A percentile compares a stretch with the other conserved stretches of the same genome.
phyloP scores from a whole-genome alignment of 306 rosid genomes.

The Inga leiocalycina region DNA sequence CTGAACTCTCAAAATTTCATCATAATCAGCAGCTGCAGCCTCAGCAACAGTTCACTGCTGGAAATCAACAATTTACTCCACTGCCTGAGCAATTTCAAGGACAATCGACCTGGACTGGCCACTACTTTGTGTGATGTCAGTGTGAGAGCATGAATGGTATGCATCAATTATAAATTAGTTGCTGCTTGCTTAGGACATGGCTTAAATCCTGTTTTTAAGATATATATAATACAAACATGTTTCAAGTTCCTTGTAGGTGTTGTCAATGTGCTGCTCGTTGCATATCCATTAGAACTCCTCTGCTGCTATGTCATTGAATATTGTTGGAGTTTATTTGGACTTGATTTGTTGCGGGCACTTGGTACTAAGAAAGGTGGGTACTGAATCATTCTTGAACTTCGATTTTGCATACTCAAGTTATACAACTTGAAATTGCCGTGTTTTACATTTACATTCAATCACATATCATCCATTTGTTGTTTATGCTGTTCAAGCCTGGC shows the following conservation, averaged over 20 bases:
- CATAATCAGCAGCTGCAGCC: conserved; percentile 73
- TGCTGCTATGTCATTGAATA: conserved; percentile 68
- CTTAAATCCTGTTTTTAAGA: conserved; percentile 13
- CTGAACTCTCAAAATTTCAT: conserved; percentile 58
- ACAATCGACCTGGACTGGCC: conserved; percentile 84
- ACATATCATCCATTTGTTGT: not conserved
- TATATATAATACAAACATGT: conserved; percentile 31
- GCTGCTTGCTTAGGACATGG: conserved; percentile 29
- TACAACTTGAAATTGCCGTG: conserved; percentile 7
- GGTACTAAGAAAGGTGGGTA: conserved; percentile 67
- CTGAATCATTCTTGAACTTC: conserved; percentile 4
- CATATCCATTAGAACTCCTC: conserved; percentile 62
- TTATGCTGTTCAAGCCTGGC: conserved; percentile 15
- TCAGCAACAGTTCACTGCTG: conserved; percentile 61
- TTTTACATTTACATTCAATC: not conserved
- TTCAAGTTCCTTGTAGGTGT: conserved; percentile 62
- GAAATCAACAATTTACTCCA: conserved; percentile 62
- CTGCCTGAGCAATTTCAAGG: conserved; percentile 89
- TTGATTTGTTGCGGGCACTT: conserved; percentile 82
- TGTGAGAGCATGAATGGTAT: conserved; percentile 66
- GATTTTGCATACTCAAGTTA: not conserved
- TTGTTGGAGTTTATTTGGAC: conserved; percentile 76
- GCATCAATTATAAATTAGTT: conserved; percentile 35
- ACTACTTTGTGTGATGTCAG: conserved; percentile 80
- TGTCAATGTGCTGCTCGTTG: conserved; percentile 64